Base-by-base conservation (phyloP, 2,329 filamentous ascomycete genomes). In the Huntiella omanensis region DNA sequence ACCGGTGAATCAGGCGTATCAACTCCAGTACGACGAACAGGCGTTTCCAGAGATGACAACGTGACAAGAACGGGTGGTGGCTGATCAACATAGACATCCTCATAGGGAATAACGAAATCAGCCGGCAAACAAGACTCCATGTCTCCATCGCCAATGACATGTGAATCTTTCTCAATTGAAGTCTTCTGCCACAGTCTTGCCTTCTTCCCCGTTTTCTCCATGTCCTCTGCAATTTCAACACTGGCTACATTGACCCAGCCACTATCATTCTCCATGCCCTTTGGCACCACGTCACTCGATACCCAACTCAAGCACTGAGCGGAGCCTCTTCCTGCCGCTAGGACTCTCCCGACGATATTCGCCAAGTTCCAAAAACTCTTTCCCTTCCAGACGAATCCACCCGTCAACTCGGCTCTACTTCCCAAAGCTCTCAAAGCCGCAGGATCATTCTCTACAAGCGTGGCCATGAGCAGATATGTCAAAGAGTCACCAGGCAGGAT, bases 351-450 rank as follows among this genome's bases (percentile, higher is more conserved):
- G 7, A 80, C 69, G 37, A 81, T 65, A 55, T 75, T 80, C 10
- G 70, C 66, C 1, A 72, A 78, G 58, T 75, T 80, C 77, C 77
- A 81, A 56, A 80, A 81, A 51, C 75, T 80, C 62, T 73, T 77
- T 2, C 68, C 68, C 4, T 58, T 60, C 54, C 79, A 80, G 3
- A 78, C 65, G 51, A 81, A 80, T 0, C 77, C 77, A 12, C 73
- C 72, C 38, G 73, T 76, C 1, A 81, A 59, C 51, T 76, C 77
- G 3, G 75, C 74, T 54, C 73, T 67, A 1, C 72, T 65, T 0
- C 77, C 77, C 6, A 81, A 59, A 41, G 58, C 68, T n/a, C 60
- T 58, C 53, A 80, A 65, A 2, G 75, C 77, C 16, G 67, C 62
- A n/a, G 64, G 62, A 51, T 81, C 76, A 49, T 74, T 77, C 54